Evolutionary conservation across 1,284 basidiomycete species (phyloP).

Genomic region (Phellopilus nigrolimitatus): DNA sequence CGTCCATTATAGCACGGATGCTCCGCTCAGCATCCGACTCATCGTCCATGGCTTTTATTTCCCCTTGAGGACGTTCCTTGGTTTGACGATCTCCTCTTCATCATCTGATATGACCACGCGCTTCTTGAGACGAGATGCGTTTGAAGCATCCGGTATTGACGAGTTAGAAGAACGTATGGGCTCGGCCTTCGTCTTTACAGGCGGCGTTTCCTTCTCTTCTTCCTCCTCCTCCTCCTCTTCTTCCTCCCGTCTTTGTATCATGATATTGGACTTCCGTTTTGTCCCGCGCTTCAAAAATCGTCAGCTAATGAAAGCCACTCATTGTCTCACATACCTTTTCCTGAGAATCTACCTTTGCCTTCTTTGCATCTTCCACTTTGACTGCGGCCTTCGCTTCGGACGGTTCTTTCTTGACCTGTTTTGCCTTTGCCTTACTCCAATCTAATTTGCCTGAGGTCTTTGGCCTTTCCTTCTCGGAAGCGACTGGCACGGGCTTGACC

Average conservation of each 20-base stretch:
- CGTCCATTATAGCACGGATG: slow-evolving; percentile 65
- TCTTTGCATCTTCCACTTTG: slow-evolving; percentile 21
- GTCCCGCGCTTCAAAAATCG: slow-evolving; percentile 18
- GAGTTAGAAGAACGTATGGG: slow-evolving; percentile 6
- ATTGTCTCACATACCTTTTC: slow-evolving; percentile 1
- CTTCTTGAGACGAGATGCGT: slow-evolving; percentile 2
- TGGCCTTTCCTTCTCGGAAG: slow-evolving; percentile 27
- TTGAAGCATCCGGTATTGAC: slow-evolving; percentile 3
- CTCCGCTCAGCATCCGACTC: slow-evolving; percentile 42
- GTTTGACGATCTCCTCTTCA: slow-evolving; percentile 29
- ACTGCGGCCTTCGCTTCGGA: background rate
- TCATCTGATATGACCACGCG: slow-evolving; percentile 34
- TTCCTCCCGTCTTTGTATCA: slow-evolving; percentile 13
- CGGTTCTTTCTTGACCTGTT: slow-evolving; percentile 28
- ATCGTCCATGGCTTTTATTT: slow-evolving; percentile 28
- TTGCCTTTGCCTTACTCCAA: slow-evolving; percentile 59
- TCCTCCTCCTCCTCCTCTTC: slow-evolving; percentile 12
- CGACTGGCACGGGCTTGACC: slow-evolving; percentile 21
- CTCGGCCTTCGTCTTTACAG: slow-evolving; percentile 14
- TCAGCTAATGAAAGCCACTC: background rate
- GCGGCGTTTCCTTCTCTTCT: slow-evolving; percentile 6
- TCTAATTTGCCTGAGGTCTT: slow-evolving; percentile 55
- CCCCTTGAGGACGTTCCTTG: slow-evolving; percentile 25
- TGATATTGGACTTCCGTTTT: slow-evolving; percentile 19
- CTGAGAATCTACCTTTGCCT: background rate